phyloP scores from a whole-genome alignment of 2,329 filamentous ascomycete genomes.

The Coleophoma cylindrospora region DNA sequence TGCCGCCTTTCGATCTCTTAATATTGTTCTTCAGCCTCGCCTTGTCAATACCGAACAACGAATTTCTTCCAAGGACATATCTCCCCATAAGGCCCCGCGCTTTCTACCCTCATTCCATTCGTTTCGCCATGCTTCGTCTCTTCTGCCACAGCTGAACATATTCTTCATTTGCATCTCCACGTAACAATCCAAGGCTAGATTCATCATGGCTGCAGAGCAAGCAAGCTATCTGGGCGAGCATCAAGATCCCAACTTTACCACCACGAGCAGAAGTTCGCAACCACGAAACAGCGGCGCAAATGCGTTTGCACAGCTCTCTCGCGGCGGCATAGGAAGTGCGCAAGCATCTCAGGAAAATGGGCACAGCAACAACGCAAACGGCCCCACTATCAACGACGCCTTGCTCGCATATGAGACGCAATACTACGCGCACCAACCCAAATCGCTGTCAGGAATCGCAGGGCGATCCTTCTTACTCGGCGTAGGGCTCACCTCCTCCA shows the following conservation, averaged over 20 bases:
- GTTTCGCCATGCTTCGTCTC: no score
- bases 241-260: background rate
- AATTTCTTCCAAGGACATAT: background rate
- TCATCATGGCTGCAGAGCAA: background rate
- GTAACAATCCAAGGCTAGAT: no score
- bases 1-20: background rate
- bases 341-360: constrained; percentile 4
- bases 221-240: background rate
- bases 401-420: constrained; percentile 21
- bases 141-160: no score
- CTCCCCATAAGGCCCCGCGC: no score
- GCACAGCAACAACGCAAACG: background rate
- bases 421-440: constrained; percentile 18
- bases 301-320: constrained; percentile 4
- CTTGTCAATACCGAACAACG: background rate
- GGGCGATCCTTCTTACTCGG: constrained; percentile 29
- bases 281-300: background rate
- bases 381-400: constrained; percentile 13
- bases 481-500: constrained; percentile 12
- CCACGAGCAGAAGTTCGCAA: background rate
- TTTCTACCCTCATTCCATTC: no score
- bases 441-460: constrained; percentile 31
- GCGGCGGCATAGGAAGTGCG: constrained; percentile 1
- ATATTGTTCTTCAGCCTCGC: background rate
- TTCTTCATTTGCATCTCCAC: no score